Evolutionary conservation across 345 rosid genomes (phyloP).

Genomic region (Camelina sativa): DNA sequence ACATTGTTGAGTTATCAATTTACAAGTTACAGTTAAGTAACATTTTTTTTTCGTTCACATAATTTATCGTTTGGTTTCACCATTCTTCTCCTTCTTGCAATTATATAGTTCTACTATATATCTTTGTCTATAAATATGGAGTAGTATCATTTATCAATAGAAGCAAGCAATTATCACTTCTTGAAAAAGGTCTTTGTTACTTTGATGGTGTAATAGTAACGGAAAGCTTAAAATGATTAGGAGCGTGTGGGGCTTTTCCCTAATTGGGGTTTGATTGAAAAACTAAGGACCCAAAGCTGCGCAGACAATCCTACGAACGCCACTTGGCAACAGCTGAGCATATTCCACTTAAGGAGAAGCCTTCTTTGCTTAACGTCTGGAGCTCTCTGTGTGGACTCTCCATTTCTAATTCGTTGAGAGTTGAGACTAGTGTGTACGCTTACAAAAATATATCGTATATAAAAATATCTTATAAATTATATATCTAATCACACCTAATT

Average conservation of each 20-base stretch:
- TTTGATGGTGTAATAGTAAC: conserved; percentile 27
- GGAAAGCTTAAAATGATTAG: conserved; percentile 40
- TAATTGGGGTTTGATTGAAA: conserved; percentile 16
- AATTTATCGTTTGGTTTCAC: not conserved
- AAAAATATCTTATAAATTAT: not conserved
- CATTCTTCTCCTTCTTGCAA: not conserved
- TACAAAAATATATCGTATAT: not conserved
- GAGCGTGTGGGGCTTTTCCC: conserved; percentile 41
- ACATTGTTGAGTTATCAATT: not conserved
- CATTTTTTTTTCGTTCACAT: not conserved
- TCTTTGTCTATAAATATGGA: not conserved
- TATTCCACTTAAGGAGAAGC: not conserved
- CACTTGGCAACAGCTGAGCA: conserved; percentile 28
- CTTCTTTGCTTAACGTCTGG: conserved; percentile 16
- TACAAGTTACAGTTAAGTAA: not conserved
- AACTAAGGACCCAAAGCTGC: conserved; percentile 6
- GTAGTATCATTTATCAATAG: not conserved
- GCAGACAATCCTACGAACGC: conserved; percentile 24
- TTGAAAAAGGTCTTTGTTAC: conserved; percentile 14
- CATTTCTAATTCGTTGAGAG: not conserved
- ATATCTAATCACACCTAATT: not conserved
- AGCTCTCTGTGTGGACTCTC: not conserved
- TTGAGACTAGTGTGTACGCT: not conserved
- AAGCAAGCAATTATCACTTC: conserved; percentile 17
- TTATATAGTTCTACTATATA: conserved; percentile 4